Conservation (phyloP, 2,329 filamentous ascomycete species). For the Colletotrichum plurivorum region DNA sequence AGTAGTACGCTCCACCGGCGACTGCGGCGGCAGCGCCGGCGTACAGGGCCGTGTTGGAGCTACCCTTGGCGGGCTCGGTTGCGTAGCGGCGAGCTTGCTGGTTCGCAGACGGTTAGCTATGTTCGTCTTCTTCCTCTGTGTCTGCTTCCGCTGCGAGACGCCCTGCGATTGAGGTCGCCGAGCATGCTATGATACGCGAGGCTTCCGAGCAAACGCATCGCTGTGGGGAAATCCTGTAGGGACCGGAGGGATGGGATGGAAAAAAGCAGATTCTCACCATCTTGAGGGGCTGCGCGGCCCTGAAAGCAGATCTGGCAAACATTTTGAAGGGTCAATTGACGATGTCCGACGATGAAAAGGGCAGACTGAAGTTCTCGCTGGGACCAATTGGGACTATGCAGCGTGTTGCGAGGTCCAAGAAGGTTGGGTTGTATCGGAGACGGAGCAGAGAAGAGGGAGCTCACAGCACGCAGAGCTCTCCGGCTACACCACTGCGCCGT, state of each 20-base stretch:
- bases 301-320: conserved; percentile 77
- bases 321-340: conserved; percentile 59
- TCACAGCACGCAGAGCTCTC: conserved; percentile 4
- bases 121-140: neutral
- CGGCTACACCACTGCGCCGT: neutral
- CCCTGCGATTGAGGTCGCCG: neutral
- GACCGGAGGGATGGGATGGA: neutral
- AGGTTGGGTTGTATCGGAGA: conserved; percentile 32
- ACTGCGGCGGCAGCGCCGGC: conserved; percentile 71
- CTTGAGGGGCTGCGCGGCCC: conserved; percentile 75
- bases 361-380: conserved; percentile 33
- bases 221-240: conserved; percentile 1
- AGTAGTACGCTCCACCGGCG: conserved; percentile 72
- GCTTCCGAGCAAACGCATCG: neutral
- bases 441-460: conserved; percentile 17
- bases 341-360: conserved; percentile 11
- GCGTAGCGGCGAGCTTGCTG: conserved; percentile 76
- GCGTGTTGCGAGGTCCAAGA: neutral
- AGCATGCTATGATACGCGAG: neutral
- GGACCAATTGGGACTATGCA: conserved; percentile 5
- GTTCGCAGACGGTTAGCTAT: neutral
- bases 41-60: conserved; percentile 72
- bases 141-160: neutral
- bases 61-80: conserved; percentile 69
- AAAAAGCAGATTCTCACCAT: conserved; percentile 64